Base-by-base conservation (phyloP, 2,329 filamentous ascomycete genomes). In the Arachnopeziza araneosa region DNA sequence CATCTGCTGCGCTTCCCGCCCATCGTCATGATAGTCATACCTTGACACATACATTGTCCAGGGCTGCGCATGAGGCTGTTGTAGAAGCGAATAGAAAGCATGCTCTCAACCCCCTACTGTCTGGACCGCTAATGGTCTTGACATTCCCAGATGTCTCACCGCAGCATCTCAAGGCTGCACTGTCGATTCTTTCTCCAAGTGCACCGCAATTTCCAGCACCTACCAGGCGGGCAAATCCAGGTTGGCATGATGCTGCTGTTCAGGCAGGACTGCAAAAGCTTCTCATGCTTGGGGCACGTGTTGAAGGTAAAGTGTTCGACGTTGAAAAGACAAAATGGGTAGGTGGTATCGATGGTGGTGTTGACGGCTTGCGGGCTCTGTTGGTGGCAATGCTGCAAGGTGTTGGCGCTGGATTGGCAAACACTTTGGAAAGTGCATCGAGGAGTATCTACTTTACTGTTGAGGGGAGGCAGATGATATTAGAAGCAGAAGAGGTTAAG, bases 361-460 rank as follows among this genome's bases (percentile, higher is more conserved):
- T 96, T 64, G 87, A 91, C 49, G 89, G 90, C 4, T 78, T 99
- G 70, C 83, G 91, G 66, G 87, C 86, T 54, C 90, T 96, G 78
- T 80, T 99, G 62, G 87, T 98, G 57, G 78, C 79, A 64, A 83
- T 96, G 77, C 80, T 99, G 73, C 89, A 95, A 76, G 85, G 86
- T 63, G 84, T 91, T 63, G 92, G 93, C 50, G 83, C 91, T 59
- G 86, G 87, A 60, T 75, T 99, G 58, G 90, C 92, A 24, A 86
- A 77, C 64, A 83, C 87, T n/a, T 77, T 99, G 68, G 91, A 96
- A 74, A 86, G 89, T 58, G 85, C 90, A 54, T 82, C 87, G 62
- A 91, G 88, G 80, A 93, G 84, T 72, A 73, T 99, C 68, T 98
- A 93, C 81, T 81, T 96, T 63, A 91, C 93, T 14, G 78, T 99